These are phyloP conservation scores for Heritiera littoralis DNA, from an alignment of 345 rosid genomes.

Conservation along the genomic window DNA sequence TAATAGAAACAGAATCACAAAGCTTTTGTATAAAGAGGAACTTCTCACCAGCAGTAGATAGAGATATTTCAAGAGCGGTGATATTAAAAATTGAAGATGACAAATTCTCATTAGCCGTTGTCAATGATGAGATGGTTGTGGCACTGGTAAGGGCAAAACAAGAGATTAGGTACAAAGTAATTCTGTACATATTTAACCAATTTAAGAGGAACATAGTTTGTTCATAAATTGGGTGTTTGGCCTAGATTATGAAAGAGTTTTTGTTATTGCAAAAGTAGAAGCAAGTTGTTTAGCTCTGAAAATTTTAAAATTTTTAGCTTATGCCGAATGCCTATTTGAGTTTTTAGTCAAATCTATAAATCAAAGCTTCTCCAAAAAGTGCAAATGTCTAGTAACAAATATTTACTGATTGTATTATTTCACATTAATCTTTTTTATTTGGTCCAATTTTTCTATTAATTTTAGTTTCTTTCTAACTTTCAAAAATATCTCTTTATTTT, in stretches of 20 bases:
- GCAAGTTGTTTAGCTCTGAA: background rate
- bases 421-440: background rate
- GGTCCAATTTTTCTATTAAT: too few species aligned
- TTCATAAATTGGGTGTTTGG: background rate
- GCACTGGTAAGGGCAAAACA: conserved; percentile 44
- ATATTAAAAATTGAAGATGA: conserved; percentile 77
- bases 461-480: too few species aligned
- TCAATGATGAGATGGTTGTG: conserved; percentile 57
- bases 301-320: too few species aligned
- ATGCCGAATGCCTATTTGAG: too few species aligned
- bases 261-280: background rate
- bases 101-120: conserved; percentile 81
- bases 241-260: background rate
- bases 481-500: too few species aligned
- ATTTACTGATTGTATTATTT: background rate
- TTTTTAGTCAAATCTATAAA: too few species aligned
- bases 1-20: conserved; percentile 88
- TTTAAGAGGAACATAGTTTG: background rate
- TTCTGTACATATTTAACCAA: background rate
- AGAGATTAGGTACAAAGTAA: background rate
- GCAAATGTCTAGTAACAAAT: too few species aligned
- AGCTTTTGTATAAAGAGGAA: conserved; percentile 98
- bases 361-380: too few species aligned
- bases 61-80: conserved; percentile 69
- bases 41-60: conserved; percentile 93